phyloP scores from a whole-genome alignment of 164 flowering plant genomes.

The Tetrastigma voinierianum region DNA sequence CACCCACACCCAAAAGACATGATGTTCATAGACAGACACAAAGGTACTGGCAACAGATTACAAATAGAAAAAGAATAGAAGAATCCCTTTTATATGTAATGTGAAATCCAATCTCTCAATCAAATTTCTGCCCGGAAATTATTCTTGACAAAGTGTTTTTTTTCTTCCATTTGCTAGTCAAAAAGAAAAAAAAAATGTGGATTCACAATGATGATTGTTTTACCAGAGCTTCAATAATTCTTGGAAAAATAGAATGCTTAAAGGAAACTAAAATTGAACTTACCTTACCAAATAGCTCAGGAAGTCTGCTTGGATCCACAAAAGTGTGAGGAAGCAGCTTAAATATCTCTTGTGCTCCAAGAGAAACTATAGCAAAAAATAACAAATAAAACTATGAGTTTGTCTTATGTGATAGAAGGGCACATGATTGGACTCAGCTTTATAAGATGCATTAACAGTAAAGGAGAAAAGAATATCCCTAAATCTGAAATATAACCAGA shows the following conservation, averaged over 20 bases:
- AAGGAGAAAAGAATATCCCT: not conserved
- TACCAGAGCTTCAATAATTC: not conserved
- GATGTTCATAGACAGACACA: not conserved
- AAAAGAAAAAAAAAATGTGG: not conserved
- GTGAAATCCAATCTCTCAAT: too few species aligned
- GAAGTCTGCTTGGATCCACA: slow-evolving; percentile 79
- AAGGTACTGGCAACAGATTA: not conserved
- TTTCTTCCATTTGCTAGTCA: not conserved
- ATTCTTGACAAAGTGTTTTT: too few species aligned
- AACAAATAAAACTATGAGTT: not conserved
- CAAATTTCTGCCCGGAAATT: not conserved
- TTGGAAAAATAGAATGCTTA: too few species aligned
- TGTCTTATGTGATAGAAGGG: not conserved
- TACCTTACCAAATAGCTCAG: slow-evolving; percentile 66
- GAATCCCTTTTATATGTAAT: too few species aligned
- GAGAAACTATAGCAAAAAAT: slow-evolving; percentile 60
- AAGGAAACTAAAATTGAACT: slow-evolving; percentile 1
- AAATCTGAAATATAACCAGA: not conserved
- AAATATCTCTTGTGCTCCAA: slow-evolving; percentile 92
- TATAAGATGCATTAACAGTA: not conserved
- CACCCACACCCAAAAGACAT: too few species aligned
- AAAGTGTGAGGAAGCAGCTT: slow-evolving; percentile 96
- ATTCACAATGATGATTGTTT: not conserved
- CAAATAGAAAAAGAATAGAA: too few species aligned
- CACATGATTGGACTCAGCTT: not conserved